Percentiles rank a stretch among this genome's conserved stretches.
Evolutionary conservation across 2,329 filamentous ascomycete genomes (phyloP).

Genomic region (Falciphora oryzae): DNA sequence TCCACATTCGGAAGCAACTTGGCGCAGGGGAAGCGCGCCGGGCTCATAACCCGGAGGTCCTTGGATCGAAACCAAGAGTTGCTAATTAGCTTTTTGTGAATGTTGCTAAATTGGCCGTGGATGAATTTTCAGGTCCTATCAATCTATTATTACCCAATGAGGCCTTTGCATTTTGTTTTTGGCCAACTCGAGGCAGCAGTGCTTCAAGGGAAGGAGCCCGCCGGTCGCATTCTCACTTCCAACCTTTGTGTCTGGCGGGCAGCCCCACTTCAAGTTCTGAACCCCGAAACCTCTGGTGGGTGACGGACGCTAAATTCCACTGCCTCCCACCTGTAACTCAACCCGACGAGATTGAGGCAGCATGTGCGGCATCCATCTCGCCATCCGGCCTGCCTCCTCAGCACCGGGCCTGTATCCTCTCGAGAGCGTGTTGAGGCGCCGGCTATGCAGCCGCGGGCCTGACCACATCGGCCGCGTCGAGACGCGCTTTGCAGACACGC

Average conservation of each 20-base stretch:
- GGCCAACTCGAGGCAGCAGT: no score
- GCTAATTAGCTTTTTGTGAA: conserved; percentile 6
- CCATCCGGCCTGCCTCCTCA: conserved; percentile 33
- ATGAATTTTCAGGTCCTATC: no score
- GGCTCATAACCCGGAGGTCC: conserved; percentile 25
- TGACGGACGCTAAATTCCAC: not conserved
- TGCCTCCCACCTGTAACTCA: not conserved
- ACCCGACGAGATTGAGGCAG: conserved; percentile 7
- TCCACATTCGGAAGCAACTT: conserved; percentile 4
- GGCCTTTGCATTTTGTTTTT: not conserved
- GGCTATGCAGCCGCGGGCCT: conserved; percentile 52
- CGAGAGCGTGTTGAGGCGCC: conserved; percentile 32
- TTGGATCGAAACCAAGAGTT: conserved; percentile 17
- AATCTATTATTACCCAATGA: no score
- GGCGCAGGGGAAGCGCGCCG: conserved; percentile 17
- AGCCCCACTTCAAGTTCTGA: not conserved
- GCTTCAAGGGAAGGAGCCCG: no score
- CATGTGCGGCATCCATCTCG: conserved; percentile 59
- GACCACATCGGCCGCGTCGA: conserved; percentile 47
- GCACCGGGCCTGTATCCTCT: conserved; percentile 19
- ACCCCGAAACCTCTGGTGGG: not conserved
- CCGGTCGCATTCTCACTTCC: not conserved
- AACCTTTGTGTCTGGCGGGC: no score
- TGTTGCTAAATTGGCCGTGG: conserved; percentile 2
- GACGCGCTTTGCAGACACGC: conserved; percentile 22